Percentiles rank a stretch among this genome's conserved stretches.
These are phyloP conservation scores for Colletotrichum sp. DNA, from an alignment of 2,329 filamentous ascomycete genomes.

Conservation along the genomic window DNA sequence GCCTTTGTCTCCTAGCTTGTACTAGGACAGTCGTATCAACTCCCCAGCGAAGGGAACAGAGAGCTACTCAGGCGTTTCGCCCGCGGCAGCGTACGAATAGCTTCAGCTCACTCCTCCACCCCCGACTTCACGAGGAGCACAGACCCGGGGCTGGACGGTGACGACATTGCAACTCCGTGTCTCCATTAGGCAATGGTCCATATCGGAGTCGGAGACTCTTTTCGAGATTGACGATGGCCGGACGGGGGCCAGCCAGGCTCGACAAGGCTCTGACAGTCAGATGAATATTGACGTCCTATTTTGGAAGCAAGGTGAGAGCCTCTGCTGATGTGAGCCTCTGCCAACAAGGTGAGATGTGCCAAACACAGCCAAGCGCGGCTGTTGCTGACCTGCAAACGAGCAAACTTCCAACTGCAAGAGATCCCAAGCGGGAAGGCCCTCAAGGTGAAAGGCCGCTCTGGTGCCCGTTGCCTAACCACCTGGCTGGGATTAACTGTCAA, in stretches of 20 bases:
- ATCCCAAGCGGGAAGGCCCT: not conserved
- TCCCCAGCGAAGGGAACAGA: not conserved
- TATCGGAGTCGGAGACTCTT: not conserved
- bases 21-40: not conserved
- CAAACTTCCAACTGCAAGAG: not conserved
- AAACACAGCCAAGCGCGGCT: not conserved
- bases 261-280: not conserved
- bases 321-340: slow-evolving; percentile 10
- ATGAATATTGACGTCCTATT: not conserved
- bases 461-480: slow-evolving; percentile 3
- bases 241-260: not conserved
- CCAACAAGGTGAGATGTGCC: not conserved
- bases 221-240: not conserved
- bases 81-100: not conserved
- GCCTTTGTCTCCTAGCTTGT: not conserved
- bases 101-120: not conserved
- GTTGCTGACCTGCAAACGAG: not conserved
- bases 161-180: slow-evolving; percentile 3
- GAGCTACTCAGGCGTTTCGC: not conserved
- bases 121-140: not conserved
- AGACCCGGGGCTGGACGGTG: not conserved
- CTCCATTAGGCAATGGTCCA: not conserved
- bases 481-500: not conserved
- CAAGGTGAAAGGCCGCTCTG: not conserved
- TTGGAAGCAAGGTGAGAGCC: not conserved